Percentiles rank a stretch among this genome's conserved stretches.
phyloP scores from a whole-genome alignment of 176 grass and related monocot species.

The Calamus simplicifolius region DNA sequence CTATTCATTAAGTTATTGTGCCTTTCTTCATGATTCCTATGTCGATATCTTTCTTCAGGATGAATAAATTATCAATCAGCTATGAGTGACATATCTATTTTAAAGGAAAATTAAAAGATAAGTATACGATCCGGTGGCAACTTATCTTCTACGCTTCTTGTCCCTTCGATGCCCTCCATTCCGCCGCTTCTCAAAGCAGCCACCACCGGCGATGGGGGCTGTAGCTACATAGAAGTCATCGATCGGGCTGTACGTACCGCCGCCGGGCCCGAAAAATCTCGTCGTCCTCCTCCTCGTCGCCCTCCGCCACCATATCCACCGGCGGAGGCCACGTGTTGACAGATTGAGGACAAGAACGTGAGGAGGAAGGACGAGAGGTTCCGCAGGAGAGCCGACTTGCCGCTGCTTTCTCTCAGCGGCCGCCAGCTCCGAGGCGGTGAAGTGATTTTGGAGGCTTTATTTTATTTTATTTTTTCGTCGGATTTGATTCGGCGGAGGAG shows the following conservation, averaged over 20 bases:
- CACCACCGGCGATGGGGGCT: conserved; percentile 1
- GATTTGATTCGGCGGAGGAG: too few relatives aligned
- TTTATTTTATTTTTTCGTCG: too few relatives aligned
- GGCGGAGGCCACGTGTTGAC: background rate
- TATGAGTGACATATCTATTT: too few relatives aligned
- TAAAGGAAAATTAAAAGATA: too few relatives aligned
- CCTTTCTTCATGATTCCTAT: too few relatives aligned
- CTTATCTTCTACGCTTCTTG: too few relatives aligned
- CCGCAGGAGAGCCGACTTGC: background rate
- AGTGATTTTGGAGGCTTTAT: background rate
- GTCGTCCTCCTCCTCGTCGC: conserved; percentile 9
- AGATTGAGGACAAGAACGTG: too few relatives aligned
- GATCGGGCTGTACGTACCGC: conserved; percentile 39
- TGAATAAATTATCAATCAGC: too few relatives aligned
- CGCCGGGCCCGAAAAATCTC: background rate
- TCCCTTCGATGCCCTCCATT: conserved; percentile 3
- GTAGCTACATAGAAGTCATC: conserved; percentile 40
- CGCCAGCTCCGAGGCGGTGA: conserved; percentile 29
- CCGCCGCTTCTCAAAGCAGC: background rate
- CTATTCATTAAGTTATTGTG: too few relatives aligned
- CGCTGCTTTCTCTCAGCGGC: conserved; percentile 38
- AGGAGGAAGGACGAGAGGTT: background rate
- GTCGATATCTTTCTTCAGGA: too few relatives aligned
- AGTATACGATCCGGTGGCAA: too few relatives aligned
- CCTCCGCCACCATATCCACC: background rate